Evolutionary conservation across 495 filamentous ascomycete genomes (phyloP).

Genomic region (Penicillium subrubescens): DNA sequence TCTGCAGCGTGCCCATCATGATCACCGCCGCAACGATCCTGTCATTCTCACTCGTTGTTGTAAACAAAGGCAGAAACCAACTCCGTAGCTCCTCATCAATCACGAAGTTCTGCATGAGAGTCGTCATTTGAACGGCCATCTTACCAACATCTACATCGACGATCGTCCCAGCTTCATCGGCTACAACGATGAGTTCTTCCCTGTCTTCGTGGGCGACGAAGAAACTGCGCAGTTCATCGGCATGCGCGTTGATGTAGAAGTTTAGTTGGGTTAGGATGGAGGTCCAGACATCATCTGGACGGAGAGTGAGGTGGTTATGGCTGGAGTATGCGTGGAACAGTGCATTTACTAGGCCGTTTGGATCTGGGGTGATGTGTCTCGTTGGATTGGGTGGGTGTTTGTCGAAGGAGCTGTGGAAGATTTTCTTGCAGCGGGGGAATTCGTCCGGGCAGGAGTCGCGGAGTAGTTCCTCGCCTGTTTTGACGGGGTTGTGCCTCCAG

Average conservation of each 20-base stretch:
- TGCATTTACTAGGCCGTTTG: neutral
- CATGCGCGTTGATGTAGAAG: neutral
- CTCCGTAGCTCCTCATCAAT: neutral
- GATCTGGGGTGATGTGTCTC: neutral
- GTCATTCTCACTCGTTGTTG: neutral
- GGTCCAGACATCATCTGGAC: neutral
- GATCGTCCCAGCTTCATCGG: neutral
- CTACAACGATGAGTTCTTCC: neutral
- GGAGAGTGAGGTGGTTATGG: neutral
- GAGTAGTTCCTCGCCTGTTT: neutral
- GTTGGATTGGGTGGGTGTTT: neutral
- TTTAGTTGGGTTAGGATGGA: neutral
- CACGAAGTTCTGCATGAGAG: neutral
- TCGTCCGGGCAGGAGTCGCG: neutral
- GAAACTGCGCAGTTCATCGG: neutral
- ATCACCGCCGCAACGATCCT: neutral
- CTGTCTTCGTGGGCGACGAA: neutral
- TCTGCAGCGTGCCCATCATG: neutral
- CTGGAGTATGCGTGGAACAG: neutral
- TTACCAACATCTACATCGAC: neutral
- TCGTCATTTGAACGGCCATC: neutral
- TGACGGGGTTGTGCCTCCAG: neutral
- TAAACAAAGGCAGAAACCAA: neutral
- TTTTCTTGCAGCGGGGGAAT: neutral
- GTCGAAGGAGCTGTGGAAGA: neutral